Percentiles rank a stretch among this genome's conserved stretches.
Evolutionary conservation across 352 stramenopile species (phyloP).

Genomic region (Phytopythium ostracodes): DNA sequence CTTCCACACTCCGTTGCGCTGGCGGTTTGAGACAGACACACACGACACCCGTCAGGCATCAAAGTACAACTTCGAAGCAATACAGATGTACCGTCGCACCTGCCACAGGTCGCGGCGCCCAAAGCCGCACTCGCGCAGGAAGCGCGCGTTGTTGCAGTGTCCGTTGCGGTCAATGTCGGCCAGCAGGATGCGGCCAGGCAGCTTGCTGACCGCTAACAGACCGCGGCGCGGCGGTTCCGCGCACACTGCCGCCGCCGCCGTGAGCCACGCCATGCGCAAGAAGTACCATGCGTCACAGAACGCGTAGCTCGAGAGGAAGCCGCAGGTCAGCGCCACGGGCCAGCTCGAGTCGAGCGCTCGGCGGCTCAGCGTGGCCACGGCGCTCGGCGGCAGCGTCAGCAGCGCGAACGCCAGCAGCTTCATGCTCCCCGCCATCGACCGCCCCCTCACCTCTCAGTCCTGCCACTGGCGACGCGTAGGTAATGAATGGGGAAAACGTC

Average conservation of each 20-base stretch:
- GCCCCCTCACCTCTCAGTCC: neutral
- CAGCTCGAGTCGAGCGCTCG: slow-evolving; percentile 19
- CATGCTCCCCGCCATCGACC: slow-evolving; percentile 24
- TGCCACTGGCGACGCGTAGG: no score
- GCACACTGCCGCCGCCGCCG: slow-evolving; percentile 14
- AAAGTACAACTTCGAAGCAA: neutral
- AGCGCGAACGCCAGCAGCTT: slow-evolving; percentile 44
- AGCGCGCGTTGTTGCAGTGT: slow-evolving; percentile 84
- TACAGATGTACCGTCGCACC: slow-evolving; percentile 18
- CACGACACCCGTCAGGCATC: slow-evolving; percentile 8
- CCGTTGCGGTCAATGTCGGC: slow-evolving; percentile 83
- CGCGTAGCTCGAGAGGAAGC: slow-evolving; percentile 48
- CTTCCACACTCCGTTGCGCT: slow-evolving; percentile 75
- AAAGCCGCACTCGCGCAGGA: slow-evolving; percentile 82
- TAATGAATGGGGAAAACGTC: no score
- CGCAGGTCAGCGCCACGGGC: slow-evolving; percentile 23
- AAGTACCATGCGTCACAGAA: slow-evolving; percentile 85
- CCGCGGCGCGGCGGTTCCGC: slow-evolving; percentile 21
- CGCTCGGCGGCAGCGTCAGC: slow-evolving; percentile 35
- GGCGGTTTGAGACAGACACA: neutral
- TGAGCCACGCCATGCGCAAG: slow-evolving; percentile 40
- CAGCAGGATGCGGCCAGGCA: slow-evolving; percentile 42
- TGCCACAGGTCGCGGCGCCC: slow-evolving; percentile 77
- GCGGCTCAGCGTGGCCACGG: slow-evolving; percentile 26
- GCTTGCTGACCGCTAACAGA: slow-evolving; percentile 50